These are phyloP conservation scores for Fusarium foetens DNA, from an alignment of 2,329 filamentous ascomycete species.

Conservation along the genomic window DNA sequence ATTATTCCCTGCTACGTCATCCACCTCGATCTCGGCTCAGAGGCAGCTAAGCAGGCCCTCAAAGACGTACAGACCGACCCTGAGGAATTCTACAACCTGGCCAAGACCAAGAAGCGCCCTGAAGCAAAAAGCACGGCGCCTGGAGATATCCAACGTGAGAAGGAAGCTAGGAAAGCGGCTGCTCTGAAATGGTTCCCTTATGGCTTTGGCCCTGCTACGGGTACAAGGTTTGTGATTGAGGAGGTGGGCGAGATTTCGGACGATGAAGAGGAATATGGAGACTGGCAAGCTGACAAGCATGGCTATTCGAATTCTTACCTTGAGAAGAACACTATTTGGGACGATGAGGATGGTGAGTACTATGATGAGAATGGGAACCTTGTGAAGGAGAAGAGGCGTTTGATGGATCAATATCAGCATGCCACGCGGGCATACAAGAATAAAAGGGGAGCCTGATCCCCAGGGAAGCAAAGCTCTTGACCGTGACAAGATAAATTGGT, in stretches of 20 bases:
- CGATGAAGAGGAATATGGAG: slow-evolving; percentile 56
- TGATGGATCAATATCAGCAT: slow-evolving; percentile 29
- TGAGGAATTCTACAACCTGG: not conserved
- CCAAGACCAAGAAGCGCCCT: not conserved
- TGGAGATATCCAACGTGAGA: slow-evolving; percentile 51
- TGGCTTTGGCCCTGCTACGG: slow-evolving; percentile 56
- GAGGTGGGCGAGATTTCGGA: slow-evolving; percentile 56
- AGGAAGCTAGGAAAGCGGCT: slow-evolving; percentile 52
- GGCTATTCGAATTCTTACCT: slow-evolving; percentile 6
- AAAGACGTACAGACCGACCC: slow-evolving; percentile 20
- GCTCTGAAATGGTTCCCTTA: slow-evolving; percentile 60
- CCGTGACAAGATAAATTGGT: not conserved
- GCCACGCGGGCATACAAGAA: not conserved
- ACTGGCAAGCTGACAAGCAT: slow-evolving; percentile 49
- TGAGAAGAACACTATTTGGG: not conserved
- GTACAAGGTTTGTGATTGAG: slow-evolving; percentile 56
- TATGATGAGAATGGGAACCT: slow-evolving; percentile 14
- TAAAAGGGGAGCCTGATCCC: not conserved
- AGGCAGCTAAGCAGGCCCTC: slow-evolving; percentile 44
- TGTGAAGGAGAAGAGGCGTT: slow-evolving; percentile 1
- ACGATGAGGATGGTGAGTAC: not conserved
- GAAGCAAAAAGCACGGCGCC: slow-evolving; percentile 31
- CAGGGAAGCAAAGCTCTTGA: not conserved
- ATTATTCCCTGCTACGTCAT: slow-evolving; percentile 59
- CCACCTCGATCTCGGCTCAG: slow-evolving; percentile 54